These are phyloP conservation scores for Teunomyces funiuensis DNA, from an alignment of 805 yeast genomes.

Conservation along the genomic window DNA sequence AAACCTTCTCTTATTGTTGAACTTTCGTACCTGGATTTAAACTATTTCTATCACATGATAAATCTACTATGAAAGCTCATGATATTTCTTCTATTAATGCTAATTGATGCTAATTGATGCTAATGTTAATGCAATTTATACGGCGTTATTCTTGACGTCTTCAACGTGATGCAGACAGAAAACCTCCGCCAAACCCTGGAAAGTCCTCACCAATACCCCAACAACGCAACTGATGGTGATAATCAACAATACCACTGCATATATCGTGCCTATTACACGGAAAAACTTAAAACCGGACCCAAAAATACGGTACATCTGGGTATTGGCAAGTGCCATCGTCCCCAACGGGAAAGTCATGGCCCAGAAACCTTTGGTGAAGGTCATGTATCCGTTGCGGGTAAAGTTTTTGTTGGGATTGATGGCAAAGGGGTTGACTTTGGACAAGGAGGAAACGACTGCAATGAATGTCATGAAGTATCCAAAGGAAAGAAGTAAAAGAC, in stretches of 20 bases:
- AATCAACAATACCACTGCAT: constrained; percentile 51
- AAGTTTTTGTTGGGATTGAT: constrained; percentile 22
- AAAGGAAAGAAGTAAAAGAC: constrained; percentile 49
- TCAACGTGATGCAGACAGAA: not conserved
- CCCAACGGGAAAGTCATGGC: constrained; percentile 90
- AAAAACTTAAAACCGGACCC: constrained; percentile 51
- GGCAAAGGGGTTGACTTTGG: constrained; percentile 43
- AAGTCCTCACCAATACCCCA: constrained; percentile 20
- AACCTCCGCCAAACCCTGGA: not conserved
- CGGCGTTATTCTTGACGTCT: constrained; percentile 1
- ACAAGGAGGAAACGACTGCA: constrained; percentile 38
- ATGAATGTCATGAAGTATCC: constrained; percentile 53
- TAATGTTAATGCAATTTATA: not conserved
- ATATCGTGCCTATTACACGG: constrained; percentile 60
- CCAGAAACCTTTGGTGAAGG: constrained; percentile 50
- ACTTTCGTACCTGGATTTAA: no score
- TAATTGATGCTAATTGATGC: not conserved
- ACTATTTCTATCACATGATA: no score
- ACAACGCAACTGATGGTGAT: constrained; percentile 36
- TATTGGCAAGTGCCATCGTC: constrained; percentile 59
- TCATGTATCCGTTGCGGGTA: constrained; percentile 18
- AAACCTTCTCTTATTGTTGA: no score
- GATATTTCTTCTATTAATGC: no score
- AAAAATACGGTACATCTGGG: constrained; percentile 40
- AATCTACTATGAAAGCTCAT: no score